phyloP scores from a whole-genome alignment of 805 yeast species.

The Lipomyces mesembrius region DNA sequence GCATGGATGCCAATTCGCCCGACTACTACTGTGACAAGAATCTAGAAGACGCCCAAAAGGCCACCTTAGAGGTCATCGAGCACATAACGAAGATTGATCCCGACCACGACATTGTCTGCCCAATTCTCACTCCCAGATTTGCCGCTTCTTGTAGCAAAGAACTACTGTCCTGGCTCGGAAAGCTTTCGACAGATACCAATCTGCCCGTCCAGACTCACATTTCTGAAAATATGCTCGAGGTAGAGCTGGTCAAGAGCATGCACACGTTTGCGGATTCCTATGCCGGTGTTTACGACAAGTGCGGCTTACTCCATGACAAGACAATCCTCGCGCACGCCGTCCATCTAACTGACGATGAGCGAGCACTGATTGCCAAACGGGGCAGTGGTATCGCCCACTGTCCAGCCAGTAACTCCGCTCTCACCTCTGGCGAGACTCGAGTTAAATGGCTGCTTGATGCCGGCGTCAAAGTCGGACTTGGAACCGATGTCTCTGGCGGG shows the following conservation, averaged over 20 bases:
- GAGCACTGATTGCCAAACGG: constrained; percentile 57
- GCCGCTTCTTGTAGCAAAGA: constrained; percentile 83
- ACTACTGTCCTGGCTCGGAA: constrained; percentile 66
- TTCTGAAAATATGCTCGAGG: constrained; percentile 78
- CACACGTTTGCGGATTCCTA: constrained; percentile 75
- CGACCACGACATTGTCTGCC: constrained; percentile 57
- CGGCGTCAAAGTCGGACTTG: constrained; percentile 76
- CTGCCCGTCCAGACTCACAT: constrained; percentile 88
- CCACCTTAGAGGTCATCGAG: constrained; percentile 61
- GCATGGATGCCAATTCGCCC: constrained; percentile 88
- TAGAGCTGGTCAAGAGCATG: constrained; percentile 68
- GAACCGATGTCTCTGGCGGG: constrained; percentile 82
- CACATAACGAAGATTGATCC: constrained; percentile 63
- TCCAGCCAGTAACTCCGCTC: constrained; percentile 86
- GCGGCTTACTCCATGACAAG: constrained; percentile 60
- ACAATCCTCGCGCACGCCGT: constrained; percentile 91
- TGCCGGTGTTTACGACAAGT: constrained; percentile 74
- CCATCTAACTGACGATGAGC: constrained; percentile 70
- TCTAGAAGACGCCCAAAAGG: constrained; percentile 56
- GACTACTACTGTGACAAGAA: constrained; percentile 65
- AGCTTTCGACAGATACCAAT: constrained; percentile 53
- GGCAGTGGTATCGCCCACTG: constrained; percentile 86
- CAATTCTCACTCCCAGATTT: constrained; percentile 89
- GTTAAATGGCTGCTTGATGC: constrained; percentile 68
- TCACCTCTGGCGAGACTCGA: constrained; percentile 89